These are phyloP conservation scores for Spencermartinsiella europaea DNA, from an alignment of 805 yeast species.

Conservation along the genomic window DNA sequence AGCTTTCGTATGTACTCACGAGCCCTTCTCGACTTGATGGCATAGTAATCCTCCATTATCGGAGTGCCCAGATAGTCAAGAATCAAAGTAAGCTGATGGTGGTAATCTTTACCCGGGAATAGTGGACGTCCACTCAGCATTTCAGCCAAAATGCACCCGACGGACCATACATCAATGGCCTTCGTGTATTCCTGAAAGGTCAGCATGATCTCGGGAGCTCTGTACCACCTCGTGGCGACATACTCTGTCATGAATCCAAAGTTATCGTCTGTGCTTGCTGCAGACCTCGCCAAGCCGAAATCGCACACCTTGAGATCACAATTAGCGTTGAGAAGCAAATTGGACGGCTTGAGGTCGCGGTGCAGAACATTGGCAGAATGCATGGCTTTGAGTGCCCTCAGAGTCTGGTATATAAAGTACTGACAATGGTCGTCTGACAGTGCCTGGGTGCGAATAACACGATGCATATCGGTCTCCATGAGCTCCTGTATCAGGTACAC, in stretches of 20 bases:
- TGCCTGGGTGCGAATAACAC: conserved; percentile 84
- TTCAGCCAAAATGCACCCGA: conserved; percentile 95
- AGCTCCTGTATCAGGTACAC: conserved; percentile 78
- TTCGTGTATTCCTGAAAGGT: conserved; percentile 91
- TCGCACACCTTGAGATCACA: conserved; percentile 96
- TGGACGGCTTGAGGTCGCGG: conserved; percentile 92
- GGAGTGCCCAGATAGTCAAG: conserved; percentile 91
- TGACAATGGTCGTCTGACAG: conserved; percentile 91
- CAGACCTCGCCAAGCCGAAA: conserved; percentile 93
- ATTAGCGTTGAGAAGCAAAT: conserved; percentile 87
- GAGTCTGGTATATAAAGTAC: conserved; percentile 85
- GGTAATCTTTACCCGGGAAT: conserved; percentile 93
- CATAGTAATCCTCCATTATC: conserved; percentile 65
- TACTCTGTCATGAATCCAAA: conserved; percentile 95
- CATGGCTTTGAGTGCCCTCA: conserved; percentile 83
- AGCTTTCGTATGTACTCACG: conserved; percentile 85
- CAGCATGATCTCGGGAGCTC: conserved; percentile 97
- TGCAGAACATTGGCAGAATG: conserved; percentile 94
- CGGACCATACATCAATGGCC: conserved; percentile 97
- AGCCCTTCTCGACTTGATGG: conserved; percentile 65
- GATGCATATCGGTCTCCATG: conserved; percentile 99
- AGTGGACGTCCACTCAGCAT: conserved; percentile 85
- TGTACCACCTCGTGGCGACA: conserved; percentile 97
- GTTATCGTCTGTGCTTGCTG: conserved; percentile 73
- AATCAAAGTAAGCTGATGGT: conserved; percentile 88